Base-by-base conservation (phyloP, 352 stramenopile species). In the Halophytophthora batemanensis region DNA sequence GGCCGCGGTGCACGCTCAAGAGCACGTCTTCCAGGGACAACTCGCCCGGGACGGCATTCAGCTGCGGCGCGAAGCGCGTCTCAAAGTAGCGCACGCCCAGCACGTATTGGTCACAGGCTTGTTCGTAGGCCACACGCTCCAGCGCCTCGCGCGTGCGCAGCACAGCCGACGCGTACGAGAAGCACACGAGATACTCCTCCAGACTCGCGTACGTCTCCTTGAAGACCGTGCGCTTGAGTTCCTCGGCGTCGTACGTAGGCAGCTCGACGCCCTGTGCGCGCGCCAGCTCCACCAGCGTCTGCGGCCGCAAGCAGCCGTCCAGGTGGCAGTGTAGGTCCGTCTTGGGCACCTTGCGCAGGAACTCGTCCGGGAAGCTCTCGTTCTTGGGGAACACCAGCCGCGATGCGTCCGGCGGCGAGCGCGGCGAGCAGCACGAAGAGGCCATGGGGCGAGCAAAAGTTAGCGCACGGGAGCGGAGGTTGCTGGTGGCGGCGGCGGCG, bases 261-360 rank as follows among this genome's bases (percentile, higher is more conserved):
- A 96, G 65, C 29, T 64, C 42, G 25, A 94, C 77, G 38, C 66
- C 53, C 47, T 93, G 80, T 50, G 87, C 58, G 34, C 74, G 47
- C n/a, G 85, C 82, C 45, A 96, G 50, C 19, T 94, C 82, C 21
- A 96, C 85, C 29, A 96, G 70, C 25, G 87, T 96, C 53, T 87
- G 54, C 1, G 77, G 76, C 13, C 86, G 82, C 23, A 95, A 59
- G 39, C 78, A 89, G 41, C 87, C 87, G 43, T 96, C 86, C 51
- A 96, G 52, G 55, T 96, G 87, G 53, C 82, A 90, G 57, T 96
- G 87, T 12, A 96, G 61, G 48, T 96, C 87, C 23, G 82, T 85
- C 66, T 93, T 93, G 34, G 82, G 82, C 33, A 83, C 74, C 37
- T 74, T 69, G 35, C 49, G 79, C 25, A 93, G 59, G 53, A 93